These are phyloP conservation scores for Calonectria pteridis DNA, from an alignment of 2,329 filamentous ascomycete species.

Conservation along the genomic window DNA sequence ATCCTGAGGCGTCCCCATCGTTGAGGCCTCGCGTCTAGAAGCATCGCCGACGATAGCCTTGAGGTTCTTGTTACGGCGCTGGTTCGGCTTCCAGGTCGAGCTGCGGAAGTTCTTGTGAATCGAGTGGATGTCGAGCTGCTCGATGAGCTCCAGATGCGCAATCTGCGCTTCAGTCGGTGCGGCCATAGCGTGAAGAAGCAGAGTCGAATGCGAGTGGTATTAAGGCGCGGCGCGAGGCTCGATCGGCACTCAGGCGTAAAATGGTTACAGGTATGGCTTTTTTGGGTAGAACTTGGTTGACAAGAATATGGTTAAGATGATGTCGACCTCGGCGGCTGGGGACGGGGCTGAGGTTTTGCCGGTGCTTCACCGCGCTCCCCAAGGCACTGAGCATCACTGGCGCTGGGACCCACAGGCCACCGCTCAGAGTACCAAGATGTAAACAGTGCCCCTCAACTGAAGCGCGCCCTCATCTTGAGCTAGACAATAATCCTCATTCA, in stretches of 20 bases:
- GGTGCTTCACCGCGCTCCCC: conserved; percentile 45
- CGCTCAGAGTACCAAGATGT: conserved; percentile 18
- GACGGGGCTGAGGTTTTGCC: conserved; percentile 48
- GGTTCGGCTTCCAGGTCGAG: conserved; percentile 88
- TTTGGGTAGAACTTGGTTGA: neutral
- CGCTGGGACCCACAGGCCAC: conserved; percentile 13
- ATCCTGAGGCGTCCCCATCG: conserved; percentile 83
- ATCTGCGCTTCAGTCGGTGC: conserved; percentile 80
- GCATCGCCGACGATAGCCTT: conserved; percentile 95
- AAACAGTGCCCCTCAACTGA: conserved; percentile 38
- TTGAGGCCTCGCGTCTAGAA: conserved; percentile 88
- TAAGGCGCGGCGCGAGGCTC: no score
- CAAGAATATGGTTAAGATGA: neutral
- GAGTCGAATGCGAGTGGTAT: neutral
- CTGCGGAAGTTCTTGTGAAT: conserved; percentile 93
- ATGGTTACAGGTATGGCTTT: neutral
- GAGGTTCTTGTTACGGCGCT: conserved; percentile 98
- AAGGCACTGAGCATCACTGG: conserved; percentile 15
- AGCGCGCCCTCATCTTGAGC: neutral
- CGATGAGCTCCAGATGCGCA: conserved; percentile 87
- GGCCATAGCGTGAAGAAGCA: conserved; percentile 55
- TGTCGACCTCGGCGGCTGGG: conserved; percentile 16
- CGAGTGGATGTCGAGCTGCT: conserved; percentile 90
- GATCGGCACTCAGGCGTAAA: neutral
- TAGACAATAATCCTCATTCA: neutral